Evolutionary conservation across 768 basidiomycete genomes (phyloP), one percentile per base, ranked within the genome.

Genomic region (Tulasnella sp.): DNA sequence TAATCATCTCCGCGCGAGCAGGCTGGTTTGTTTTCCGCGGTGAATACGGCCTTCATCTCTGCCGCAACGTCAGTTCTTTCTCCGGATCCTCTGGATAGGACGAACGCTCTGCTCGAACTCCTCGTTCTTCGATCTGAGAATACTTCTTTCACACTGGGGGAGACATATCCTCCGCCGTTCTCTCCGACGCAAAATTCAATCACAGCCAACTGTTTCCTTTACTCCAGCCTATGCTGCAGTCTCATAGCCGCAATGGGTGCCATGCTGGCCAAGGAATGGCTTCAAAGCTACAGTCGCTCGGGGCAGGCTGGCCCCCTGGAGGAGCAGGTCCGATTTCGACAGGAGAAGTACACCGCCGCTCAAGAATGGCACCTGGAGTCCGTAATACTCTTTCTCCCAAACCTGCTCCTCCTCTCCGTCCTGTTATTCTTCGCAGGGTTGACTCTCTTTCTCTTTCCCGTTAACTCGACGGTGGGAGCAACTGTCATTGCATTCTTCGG

Each of bases 361-460:
- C 27, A 27, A 38, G 38, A 40, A 18, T 62, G 52, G 44, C 44
- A 77, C 56, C 36, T 77, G 8, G 44, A 56, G 39, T 38, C 62
- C 16, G 48, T 77, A 24, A 58, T 77, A 3, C 44, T 40, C 27
- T 34, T 77, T 31, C 62, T 77, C 7, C 76, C 76, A 44, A 58
- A 39, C 39, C 21, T 77, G 14, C 48, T 77, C 40, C 76, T 48
- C 19, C 56, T 77, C 48, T 77, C 76, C 27, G 44, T 77, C 36
- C 76, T 77, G n/a, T n/a, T 58, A 19, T 77, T 77, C 62, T 71
- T 77, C 31, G 56, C 56, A 24, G 76, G 76, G 12, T 19, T 77
- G 10, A 9, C 38, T 21, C 10, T 48, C 24, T 77, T 52, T 56
- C 56, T 77, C 48, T 58, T 44, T 14, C n/a, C 48, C 39, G 10